These are phyloP conservation scores for Withania somnifera DNA, from an alignment of 305 asterid species.

Conservation along the genomic window DNA sequence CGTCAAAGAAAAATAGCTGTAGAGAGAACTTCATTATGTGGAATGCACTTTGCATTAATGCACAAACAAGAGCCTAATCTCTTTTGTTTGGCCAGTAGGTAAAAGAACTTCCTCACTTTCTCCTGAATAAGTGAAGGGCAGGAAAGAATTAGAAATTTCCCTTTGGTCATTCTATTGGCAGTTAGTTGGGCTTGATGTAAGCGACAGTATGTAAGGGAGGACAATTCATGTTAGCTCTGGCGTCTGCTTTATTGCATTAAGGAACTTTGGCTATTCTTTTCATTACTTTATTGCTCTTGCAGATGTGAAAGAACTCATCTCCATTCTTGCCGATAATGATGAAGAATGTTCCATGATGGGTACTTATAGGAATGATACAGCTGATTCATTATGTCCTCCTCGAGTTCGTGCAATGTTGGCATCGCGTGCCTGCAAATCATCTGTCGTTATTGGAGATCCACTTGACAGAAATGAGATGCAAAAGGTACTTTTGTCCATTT, in stretches of 20 bases:
- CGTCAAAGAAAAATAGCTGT: not conserved
- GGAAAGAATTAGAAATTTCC: no score
- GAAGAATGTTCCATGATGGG: constrained; percentile 78
- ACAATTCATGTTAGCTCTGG: not conserved
- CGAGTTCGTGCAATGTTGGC: constrained; percentile 90
- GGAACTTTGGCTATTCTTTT: not conserved
- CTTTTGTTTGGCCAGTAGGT: no score
- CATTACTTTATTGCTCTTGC: no score
- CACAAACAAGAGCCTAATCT: no score
- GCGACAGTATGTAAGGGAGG: not conserved
- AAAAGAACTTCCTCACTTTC: no score
- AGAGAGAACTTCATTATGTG: not conserved
- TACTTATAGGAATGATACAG: constrained; percentile 59
- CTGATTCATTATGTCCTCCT: constrained; percentile 87
- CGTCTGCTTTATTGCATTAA: not conserved
- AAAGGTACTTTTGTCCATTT: constrained; percentile 36
- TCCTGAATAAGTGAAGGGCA: no score
- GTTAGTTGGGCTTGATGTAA: not conserved
- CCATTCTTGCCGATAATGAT: constrained; percentile 69
- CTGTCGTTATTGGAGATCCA: constrained; percentile 89
- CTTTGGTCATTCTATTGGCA: not conserved
- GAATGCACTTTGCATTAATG: not conserved
- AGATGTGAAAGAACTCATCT: constrained; percentile 77
- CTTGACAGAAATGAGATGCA: constrained; percentile 84
- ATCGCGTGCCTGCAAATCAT: constrained; percentile 93